Percentiles rank a stretch among this genome's conserved stretches.
These are phyloP conservation scores for Xenoacremonium recifei DNA, from an alignment of 2,329 filamentous ascomycete genomes.

Conservation along the genomic window DNA sequence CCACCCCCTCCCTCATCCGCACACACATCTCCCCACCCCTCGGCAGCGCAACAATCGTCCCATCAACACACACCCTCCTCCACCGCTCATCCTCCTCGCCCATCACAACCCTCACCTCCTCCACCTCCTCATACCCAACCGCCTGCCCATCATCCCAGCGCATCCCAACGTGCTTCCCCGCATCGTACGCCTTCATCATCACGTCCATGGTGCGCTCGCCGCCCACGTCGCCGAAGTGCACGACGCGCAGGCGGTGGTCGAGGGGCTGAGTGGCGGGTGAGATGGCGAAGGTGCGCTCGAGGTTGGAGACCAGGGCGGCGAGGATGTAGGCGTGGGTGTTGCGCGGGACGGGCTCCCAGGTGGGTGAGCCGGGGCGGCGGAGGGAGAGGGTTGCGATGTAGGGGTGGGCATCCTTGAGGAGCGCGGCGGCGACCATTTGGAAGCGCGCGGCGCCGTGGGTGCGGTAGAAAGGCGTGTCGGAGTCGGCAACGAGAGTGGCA, in stretches of 20 bases:
- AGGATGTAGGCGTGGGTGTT: conserved; percentile 73
- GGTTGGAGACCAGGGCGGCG: conserved; percentile 71
- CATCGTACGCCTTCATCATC: conserved; percentile 65
- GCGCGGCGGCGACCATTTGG: conserved; percentile 76
- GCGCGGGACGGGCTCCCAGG: conserved; percentile 29
- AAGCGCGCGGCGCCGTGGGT: conserved; percentile 76
- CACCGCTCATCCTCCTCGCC: conserved; percentile 68
- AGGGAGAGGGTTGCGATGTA: conserved; percentile 47
- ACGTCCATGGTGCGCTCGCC: conserved; percentile 71
- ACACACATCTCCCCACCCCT: conserved; percentile 70
- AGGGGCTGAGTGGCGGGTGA: conserved; percentile 70
- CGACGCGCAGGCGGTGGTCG: conserved; percentile 67
- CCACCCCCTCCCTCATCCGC: conserved; percentile 41
- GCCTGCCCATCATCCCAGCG: conserved; percentile 53
- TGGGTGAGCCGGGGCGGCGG: conserved; percentile 11
- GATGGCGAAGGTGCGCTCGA: conserved; percentile 80
- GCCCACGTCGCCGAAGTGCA: conserved; percentile 70
- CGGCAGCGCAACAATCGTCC: conserved; percentile 76
- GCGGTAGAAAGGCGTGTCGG: conserved; percentile 80
- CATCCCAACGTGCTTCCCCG: conserved; percentile 54
- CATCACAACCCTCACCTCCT: conserved; percentile 65
- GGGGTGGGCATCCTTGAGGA: conserved; percentile 57
- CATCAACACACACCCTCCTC: conserved; percentile 89
- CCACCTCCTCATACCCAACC: conserved; percentile 71
- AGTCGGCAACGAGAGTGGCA: conserved; percentile 84